These are phyloP conservation scores for Mallotus japonicus DNA, from an alignment of 441 rosid genomes.

Conservation along the genomic window DNA sequence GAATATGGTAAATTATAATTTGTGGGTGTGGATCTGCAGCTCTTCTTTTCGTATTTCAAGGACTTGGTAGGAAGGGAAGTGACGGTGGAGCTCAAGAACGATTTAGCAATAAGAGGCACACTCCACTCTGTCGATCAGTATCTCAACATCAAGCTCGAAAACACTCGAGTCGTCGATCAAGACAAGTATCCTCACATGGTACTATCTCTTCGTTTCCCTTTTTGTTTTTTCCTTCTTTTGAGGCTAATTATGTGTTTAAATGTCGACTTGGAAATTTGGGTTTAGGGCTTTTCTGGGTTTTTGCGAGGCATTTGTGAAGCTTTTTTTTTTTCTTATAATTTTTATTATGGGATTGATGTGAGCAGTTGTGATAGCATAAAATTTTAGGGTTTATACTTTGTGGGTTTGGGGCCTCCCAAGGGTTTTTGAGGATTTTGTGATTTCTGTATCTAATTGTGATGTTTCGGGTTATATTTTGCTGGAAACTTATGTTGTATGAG, in stretches of 20 bases:
- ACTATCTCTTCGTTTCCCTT: not conserved
- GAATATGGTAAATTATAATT: not conserved
- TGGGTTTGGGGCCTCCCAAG: not conserved
- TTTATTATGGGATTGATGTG: not conserved
- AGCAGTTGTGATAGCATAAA: too few species aligned
- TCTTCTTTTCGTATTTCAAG: slow-evolving; percentile 99
- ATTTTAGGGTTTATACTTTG: not conserved
- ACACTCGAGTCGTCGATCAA: slow-evolving; percentile 97
- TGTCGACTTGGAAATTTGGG: not conserved
- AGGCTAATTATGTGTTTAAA: too few species aligned
- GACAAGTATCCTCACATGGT: slow-evolving; percentile 99
- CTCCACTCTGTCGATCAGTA: slow-evolving; percentile 99
- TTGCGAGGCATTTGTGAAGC: not conserved
- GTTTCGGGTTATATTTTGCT: not conserved
- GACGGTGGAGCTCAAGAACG: slow-evolving; percentile 96
- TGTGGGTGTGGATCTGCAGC: slow-evolving; percentile 38
- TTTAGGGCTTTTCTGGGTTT: not conserved
- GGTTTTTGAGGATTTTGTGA: not conserved
- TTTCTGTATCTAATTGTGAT: not conserved
- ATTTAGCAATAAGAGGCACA: slow-evolving; percentile 94
- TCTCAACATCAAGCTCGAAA: slow-evolving; percentile 98
- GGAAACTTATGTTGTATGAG: not conserved
- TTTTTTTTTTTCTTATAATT: not conserved
- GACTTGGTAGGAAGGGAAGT: slow-evolving; percentile 99
- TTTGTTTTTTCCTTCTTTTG: not conserved